These are phyloP conservation scores for Wallacemonas sp. DNA, from an alignment of 208 protist species.

Conservation along the genomic window DNA sequence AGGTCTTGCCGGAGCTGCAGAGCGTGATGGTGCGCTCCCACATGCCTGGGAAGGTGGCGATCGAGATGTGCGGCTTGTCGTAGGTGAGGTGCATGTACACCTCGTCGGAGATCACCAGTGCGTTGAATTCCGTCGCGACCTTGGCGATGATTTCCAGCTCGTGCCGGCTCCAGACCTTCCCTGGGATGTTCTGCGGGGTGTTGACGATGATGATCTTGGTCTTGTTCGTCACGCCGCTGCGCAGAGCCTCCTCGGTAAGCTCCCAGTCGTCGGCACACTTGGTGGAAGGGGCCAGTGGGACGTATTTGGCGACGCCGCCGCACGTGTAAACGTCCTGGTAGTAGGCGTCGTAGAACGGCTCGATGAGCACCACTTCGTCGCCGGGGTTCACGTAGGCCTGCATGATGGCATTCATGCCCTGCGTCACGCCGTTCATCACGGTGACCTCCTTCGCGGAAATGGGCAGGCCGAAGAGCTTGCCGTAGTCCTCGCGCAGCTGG, in stretches of 20 bases:
- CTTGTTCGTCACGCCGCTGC: slow-evolving; percentile 54
- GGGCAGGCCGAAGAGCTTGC: slow-evolving; percentile 44
- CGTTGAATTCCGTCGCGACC: slow-evolving; percentile 64
- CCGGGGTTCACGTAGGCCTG: slow-evolving; percentile 84
- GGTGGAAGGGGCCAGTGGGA: slow-evolving; percentile 62
- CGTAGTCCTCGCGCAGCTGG: slow-evolving; percentile 66
- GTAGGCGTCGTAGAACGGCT: slow-evolving; percentile 94
- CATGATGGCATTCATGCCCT: slow-evolving; percentile 78
- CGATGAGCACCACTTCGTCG: slow-evolving; percentile 93
- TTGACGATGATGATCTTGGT: slow-evolving; percentile 92
- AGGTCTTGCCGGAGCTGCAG: slow-evolving; percentile 92
- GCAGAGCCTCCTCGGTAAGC: slow-evolving; percentile 61
- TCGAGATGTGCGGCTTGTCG: slow-evolving; percentile 56
- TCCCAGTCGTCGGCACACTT: slow-evolving; percentile 49
- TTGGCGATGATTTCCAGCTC: slow-evolving; percentile 79
- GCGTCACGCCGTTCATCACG: slow-evolving; percentile 84
- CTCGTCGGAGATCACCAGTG: slow-evolving; percentile 79
- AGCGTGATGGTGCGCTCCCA: slow-evolving; percentile 91
- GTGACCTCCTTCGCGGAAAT: slow-evolving; percentile 63
- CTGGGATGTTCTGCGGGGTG: slow-evolving; percentile 94
- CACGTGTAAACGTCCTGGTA: slow-evolving; percentile 60
- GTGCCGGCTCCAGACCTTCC: slow-evolving; percentile 57
- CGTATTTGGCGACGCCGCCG: slow-evolving; percentile 72
- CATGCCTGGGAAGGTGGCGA: slow-evolving; percentile 83
- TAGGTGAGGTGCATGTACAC: slow-evolving; percentile 93